These are phyloP conservation scores for Pyrenophora seminiperda DNA, from an alignment of 2,329 filamentous ascomycete species.

Conservation along the genomic window DNA sequence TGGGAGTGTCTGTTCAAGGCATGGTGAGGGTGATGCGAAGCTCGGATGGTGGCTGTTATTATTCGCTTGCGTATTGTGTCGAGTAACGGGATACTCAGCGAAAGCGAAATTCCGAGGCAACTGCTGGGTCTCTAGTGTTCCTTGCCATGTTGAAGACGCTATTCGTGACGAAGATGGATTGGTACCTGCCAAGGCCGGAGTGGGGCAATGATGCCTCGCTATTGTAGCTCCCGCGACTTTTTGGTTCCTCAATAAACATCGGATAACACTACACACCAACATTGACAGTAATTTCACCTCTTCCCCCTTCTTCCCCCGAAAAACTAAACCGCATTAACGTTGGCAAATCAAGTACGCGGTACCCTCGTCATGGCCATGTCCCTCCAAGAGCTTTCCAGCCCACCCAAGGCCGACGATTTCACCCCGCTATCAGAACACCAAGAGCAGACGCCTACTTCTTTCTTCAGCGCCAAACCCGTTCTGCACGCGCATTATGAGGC, in stretches of 20 bases:
- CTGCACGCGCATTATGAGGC: slow-evolving; percentile 67
- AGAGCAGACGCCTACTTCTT: slow-evolving; percentile 72
- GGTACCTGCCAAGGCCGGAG: slow-evolving; percentile 19
- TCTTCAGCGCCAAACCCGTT: slow-evolving; percentile 72
- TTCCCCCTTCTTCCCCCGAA: neutral
- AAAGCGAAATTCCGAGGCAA: too few relatives aligned
- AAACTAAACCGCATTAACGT: neutral
- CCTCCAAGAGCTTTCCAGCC: slow-evolving; percentile 58
- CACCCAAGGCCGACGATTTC: slow-evolving; percentile 65
- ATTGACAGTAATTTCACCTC: neutral
- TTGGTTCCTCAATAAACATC: slow-evolving; percentile 15
- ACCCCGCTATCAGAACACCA: slow-evolving; percentile 71
- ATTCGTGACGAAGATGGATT: neutral
- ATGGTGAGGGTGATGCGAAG: slow-evolving; percentile 12
- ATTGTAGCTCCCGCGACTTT: slow-evolving; percentile 31
- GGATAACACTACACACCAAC: neutral
- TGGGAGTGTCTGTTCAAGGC: slow-evolving; percentile 22
- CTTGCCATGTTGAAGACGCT: neutral
- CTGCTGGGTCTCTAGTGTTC: neutral
- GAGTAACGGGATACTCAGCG: too few relatives aligned
- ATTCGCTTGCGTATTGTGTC: too few relatives aligned
- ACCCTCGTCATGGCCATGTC: slow-evolving; percentile 34
- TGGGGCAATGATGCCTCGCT: slow-evolving; percentile 21
- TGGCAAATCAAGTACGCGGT: neutral
- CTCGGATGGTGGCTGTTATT: neutral